Base-by-base conservation (phyloP, 371 early-diverging fungal genomes). In the Batkoa obscura region DNA sequence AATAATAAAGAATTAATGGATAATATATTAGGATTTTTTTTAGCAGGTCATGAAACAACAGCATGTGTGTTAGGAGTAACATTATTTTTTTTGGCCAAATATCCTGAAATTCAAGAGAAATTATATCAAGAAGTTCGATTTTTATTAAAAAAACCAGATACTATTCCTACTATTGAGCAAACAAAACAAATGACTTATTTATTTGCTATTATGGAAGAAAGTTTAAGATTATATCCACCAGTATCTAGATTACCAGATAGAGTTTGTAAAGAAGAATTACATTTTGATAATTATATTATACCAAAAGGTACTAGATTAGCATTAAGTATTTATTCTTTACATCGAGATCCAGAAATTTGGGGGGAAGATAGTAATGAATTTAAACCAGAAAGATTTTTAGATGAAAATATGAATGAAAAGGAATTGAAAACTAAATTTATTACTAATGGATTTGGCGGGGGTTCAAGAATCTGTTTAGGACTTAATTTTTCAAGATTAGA, bases 401-500 rank as follows among this genome's bases (percentile, higher is more conserved):
- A 41, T 41, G 41, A 41, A 10, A n/a, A n/a, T 8, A 37, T n/a
- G 31, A 52, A 52, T 34, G 23, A 52, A 10, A 6, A 34, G 3
- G 9, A 23, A 23, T 23, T 23, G 23, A 23, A 23, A 23, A 23
- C 31, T 30, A 38, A 10, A 3, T 55, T 12, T 10, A 13, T 30
- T 9, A 9, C 55, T 23, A 23, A 23, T 23, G 23, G 23, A 6
- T 55, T 55, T 33, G 46, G 55, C 8, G 42, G 34, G 4, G 72
- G 72, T 2, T 54, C 43, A 5, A 53, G 67, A 23, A 47, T 56
- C 13, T 78, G 80, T 45, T 64, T 77, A 42, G 80, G 76, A 36
- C 66, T 71, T 66, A 69, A 75, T 42, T 78, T 80, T 54, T 69
- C 74, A 1, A 60, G 76, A 55, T 58, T 69, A 5, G 74, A 74